A percentile compares a stretch with the other conserved stretches of the same genome.
Conservation (phyloP, 352 stramenopile genomes). For the Blastocystis hominis region DNA sequence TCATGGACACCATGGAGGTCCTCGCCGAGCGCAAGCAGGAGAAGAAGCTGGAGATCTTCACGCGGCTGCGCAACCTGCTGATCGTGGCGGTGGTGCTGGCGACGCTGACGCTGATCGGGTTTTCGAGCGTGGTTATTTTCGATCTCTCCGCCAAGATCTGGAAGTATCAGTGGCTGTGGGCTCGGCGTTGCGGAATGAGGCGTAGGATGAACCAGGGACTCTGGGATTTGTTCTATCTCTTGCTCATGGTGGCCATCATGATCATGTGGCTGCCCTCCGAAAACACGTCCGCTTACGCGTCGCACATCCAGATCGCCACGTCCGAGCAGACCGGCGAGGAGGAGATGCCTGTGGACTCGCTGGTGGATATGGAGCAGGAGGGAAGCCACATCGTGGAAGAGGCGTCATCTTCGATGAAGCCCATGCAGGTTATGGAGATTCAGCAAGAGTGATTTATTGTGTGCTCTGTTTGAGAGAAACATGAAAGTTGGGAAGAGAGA, state of each 20-base stretch:
- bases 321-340: not conserved
- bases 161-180: slow-evolving; percentile 55
- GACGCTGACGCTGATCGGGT: not conserved
- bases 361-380: slow-evolving; percentile 16
- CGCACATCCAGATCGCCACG: slow-evolving; percentile 45
- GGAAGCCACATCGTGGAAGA: slow-evolving; percentile 1
- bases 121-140: not conserved
- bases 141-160: not conserved
- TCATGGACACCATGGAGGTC: slow-evolving; percentile 12
- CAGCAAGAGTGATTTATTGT: not conserved
- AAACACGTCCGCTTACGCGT: slow-evolving; percentile 39
- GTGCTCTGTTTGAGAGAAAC: not conserved
- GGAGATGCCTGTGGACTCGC: not conserved
- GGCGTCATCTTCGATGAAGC: slow-evolving; percentile 29
- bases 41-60: slow-evolving; percentile 20
- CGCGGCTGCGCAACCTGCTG: not conserved
- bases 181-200: not conserved
- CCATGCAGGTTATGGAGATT: slow-evolving; percentile 16
- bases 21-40: not conserved
- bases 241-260: slow-evolving; percentile 37
- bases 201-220: slow-evolving; percentile 48
- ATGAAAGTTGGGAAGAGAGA: not conserved
- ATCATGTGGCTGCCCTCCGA: slow-evolving; percentile 47
- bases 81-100: not conserved
- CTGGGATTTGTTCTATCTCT: slow-evolving; percentile 52